Evolutionary conservation across 345 rosid genomes (phyloP), one percentile per base, ranked within the genome.

Genomic region (Fremontodendron californicum): DNA sequence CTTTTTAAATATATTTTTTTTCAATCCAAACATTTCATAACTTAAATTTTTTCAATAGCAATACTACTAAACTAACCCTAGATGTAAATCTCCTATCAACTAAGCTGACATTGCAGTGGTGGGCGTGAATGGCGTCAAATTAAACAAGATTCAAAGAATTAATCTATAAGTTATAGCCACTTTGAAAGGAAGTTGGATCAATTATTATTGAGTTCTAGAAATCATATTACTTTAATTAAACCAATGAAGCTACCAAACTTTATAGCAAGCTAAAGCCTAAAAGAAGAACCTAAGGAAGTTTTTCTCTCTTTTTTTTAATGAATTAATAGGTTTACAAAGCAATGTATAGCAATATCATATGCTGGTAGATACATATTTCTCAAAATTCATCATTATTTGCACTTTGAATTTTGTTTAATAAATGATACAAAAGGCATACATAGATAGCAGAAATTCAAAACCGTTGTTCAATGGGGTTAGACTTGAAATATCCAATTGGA

Each of bases 381-480:
- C 9, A 27, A 60, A 29, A 12, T 27, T 27, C 37, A 27, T 60
- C 65, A 60, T 60, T 60, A 29, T 60, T 60, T 27, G 19, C 19
- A 25, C 43, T 11, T 7, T 57, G 74, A 42, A 61, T 51, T 39
- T 42, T 40, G 48, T 29, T 57, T n/a, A 5, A 31, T 48, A 19
- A 37, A 39, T 9, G 12, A 31, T 6, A 27, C 6, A 54, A 21
- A 29, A 73, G 29, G 39, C 37, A 48, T 37, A n/a, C n/a, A 23
- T 23, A 37, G 8, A 1, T 2, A 42, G 81, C 82, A 54, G 74
- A 57, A 54, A 49, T 76, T 80, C 78, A 78, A 75, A 66, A 29
- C 74, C 43, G 43, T 51, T 12, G 80, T 82, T 80, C 73, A 61
- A 77, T 75, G 76, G 74, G 72, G 15, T 63, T 58, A 65, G 72